These are phyloP conservation scores for Rhodamnia argentea DNA, from an alignment of 345 rosid species.

Conservation along the genomic window DNA sequence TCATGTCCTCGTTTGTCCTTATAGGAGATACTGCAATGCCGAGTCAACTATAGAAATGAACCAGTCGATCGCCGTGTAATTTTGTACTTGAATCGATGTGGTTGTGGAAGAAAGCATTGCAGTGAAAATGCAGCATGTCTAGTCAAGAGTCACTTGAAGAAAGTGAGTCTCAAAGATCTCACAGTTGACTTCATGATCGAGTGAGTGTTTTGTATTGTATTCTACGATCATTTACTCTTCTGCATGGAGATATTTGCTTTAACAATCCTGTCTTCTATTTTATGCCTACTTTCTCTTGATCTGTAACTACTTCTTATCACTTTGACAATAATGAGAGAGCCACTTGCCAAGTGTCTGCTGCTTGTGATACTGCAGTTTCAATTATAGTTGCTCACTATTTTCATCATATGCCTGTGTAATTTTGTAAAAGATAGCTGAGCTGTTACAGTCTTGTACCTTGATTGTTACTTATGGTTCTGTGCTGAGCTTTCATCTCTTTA, in stretches of 20 bases:
- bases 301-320: not conserved
- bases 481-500: not conserved
- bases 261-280: not conserved
- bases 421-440: not conserved
- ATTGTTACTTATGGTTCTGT: not conserved
- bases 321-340: not conserved
- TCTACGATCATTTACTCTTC: not conserved
- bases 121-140: conserved; percentile 61
- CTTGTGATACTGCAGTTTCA: not conserved
- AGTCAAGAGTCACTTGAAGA: conserved; percentile 70
- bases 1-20: conserved; percentile 1
- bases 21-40: conserved; percentile 88
- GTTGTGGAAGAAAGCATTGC: conserved; percentile 68
- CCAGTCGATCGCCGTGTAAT: conserved; percentile 59
- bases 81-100: conserved; percentile 59
- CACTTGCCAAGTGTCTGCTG: not conserved
- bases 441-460: not conserved
- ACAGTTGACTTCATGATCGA: conserved; percentile 59
- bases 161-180: conserved; percentile 65
- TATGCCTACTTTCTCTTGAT: not conserved
- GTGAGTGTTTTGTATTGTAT: conserved; percentile 31
- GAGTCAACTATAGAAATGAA: conserved; percentile 66
- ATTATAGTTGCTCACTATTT: not conserved
- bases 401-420: not conserved
- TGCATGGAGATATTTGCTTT: not conserved